These are phyloP conservation scores for Phaeosphaeriaceae sp. DNA, from an alignment of 2,329 filamentous ascomycete genomes.

Conservation along the genomic window DNA sequence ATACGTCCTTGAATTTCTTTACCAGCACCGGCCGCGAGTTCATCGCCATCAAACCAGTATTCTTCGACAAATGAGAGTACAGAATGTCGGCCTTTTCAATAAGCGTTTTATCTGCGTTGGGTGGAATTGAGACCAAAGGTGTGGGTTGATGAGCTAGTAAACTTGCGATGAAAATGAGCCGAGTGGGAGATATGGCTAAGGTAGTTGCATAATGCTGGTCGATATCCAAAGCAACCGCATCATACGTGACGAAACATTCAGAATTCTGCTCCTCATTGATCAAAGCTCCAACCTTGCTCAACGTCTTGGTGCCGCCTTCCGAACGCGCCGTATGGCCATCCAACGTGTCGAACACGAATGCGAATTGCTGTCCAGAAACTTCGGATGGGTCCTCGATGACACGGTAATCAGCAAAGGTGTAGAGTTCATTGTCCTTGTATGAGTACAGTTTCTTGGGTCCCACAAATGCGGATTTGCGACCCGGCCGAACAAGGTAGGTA, in stretches of 20 bases:
- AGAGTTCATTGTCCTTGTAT: slow-evolving; percentile 24
- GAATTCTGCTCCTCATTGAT: slow-evolving; percentile 12
- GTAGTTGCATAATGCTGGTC: slow-evolving; percentile 19
- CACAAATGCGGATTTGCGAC: slow-evolving; percentile 22
- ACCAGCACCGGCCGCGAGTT: slow-evolving; percentile 13
- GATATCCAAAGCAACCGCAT: slow-evolving; percentile 23
- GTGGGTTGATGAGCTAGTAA: slow-evolving; percentile 31
- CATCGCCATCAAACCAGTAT: slow-evolving; percentile 11
- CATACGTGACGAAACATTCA: slow-evolving; percentile 20
- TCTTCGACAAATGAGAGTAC: slow-evolving; percentile 2
- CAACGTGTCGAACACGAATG: slow-evolving; percentile 26
- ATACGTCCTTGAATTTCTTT: slow-evolving; percentile 11
- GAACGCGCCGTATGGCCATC: slow-evolving; percentile 29
- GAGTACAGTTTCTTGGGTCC: slow-evolving; percentile 26
- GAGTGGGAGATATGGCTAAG: slow-evolving; percentile 11
- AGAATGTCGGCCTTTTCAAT: slow-evolving; percentile 20
- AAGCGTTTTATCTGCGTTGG: slow-evolving; percentile 7
- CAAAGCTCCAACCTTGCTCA: slow-evolving; percentile 18
- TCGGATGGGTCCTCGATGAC: slow-evolving; percentile 24
- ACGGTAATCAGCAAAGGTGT: slow-evolving; percentile 20
- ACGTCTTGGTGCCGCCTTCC: slow-evolving; percentile 20
- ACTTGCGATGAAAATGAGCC: slow-evolving; percentile 15
- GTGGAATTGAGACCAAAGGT: slow-evolving; percentile 15
- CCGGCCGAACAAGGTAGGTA: slow-evolving; percentile 32
- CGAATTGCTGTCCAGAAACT: slow-evolving; percentile 19